phyloP scores from a whole-genome alignment of 176 grass and related monocot species.

The Poa annua region DNA sequence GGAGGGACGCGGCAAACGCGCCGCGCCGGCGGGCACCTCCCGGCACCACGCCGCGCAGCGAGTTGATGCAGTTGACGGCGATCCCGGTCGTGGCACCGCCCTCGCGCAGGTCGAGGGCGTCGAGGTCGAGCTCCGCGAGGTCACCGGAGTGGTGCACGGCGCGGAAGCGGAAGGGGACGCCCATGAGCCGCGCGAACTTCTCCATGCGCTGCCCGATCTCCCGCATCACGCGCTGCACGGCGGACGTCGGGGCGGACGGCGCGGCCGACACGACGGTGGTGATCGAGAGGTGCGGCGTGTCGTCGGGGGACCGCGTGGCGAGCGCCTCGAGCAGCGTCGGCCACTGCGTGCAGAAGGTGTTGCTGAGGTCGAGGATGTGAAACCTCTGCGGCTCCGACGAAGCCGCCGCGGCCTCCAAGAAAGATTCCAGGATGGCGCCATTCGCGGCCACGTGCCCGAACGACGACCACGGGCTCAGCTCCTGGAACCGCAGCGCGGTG shows the following conservation, averaged over 20 bases:
- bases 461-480: slow-evolving; percentile 96
- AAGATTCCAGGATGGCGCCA: slow-evolving; percentile 94
- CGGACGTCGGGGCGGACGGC: slow-evolving; percentile 56
- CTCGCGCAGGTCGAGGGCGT: slow-evolving; percentile 62
- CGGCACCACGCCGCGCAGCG: slow-evolving; percentile 69
- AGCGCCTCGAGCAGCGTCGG: slow-evolving; percentile 95
- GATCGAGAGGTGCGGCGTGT: slow-evolving; percentile 95
- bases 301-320: slow-evolving; percentile 87
- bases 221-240: slow-evolving; percentile 84
- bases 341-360: slow-evolving; percentile 99
- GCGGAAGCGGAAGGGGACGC: slow-evolving; percentile 90
- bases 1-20: slow-evolving; percentile 54
- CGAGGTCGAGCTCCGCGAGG: slow-evolving; percentile 82
- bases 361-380: slow-evolving; percentile 98
- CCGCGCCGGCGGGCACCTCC: slow-evolving; percentile 54
- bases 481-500: slow-evolving; percentile 90
- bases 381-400: slow-evolving; percentile 59
- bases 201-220: slow-evolving; percentile 98
- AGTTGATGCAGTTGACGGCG: slow-evolving; percentile 86
- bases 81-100: slow-evolving; percentile 56
- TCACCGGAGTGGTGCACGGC: slow-evolving; percentile 81
- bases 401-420: slow-evolving; percentile 71
- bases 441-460: slow-evolving; percentile 98
- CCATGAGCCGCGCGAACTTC: slow-evolving; percentile 98
- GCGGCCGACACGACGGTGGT: slow-evolving; percentile 77